phyloP scores from a whole-genome alignment of 768 basidiomycete species.

The Tulasnella sp. region DNA sequence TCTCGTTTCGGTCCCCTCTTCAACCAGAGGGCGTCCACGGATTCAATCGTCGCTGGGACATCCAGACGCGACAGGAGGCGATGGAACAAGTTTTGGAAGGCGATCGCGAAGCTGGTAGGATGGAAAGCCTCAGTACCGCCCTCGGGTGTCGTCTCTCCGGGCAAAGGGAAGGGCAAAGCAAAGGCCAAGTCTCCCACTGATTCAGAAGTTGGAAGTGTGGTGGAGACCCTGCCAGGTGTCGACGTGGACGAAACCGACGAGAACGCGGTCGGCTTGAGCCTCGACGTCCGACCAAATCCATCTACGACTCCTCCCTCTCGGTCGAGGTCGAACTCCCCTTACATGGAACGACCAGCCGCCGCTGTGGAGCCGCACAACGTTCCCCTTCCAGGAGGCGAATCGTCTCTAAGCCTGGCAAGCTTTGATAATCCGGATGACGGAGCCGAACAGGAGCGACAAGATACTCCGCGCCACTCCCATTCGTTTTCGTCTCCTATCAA shows the following conservation, averaged over 20 bases:
- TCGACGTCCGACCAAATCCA: not conserved
- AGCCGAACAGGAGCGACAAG: not conserved
- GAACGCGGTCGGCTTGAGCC: not conserved
- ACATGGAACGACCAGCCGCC: not conserved
- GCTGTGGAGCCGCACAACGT: not conserved
- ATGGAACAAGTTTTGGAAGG: slow-evolving; percentile 10
- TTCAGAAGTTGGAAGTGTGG: slow-evolving; percentile 10
- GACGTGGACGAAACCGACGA: slow-evolving; percentile 5
- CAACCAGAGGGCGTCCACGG: not conserved
- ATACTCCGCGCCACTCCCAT: not conserved
- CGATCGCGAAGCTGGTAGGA: not conserved
- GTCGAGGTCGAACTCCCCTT: not conserved
- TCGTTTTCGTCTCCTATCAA: slow-evolving; percentile 14
- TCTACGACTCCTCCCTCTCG: not conserved
- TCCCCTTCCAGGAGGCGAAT: slow-evolving; percentile 5
- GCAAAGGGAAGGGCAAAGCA: not conserved
- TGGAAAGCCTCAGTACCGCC: not conserved
- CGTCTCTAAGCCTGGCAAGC: slow-evolving; percentile 4
- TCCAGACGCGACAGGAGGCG: slow-evolving; percentile 12
- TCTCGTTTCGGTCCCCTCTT: not conserved
- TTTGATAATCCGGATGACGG: not conserved
- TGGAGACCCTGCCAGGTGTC: not conserved
- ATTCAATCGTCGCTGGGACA: not conserved
- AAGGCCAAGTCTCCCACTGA: not conserved
- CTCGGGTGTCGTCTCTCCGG: not conserved